phyloP scores from a whole-genome alignment of 192 early-diverging fungal species.

The Coemansia sp. region DNA sequence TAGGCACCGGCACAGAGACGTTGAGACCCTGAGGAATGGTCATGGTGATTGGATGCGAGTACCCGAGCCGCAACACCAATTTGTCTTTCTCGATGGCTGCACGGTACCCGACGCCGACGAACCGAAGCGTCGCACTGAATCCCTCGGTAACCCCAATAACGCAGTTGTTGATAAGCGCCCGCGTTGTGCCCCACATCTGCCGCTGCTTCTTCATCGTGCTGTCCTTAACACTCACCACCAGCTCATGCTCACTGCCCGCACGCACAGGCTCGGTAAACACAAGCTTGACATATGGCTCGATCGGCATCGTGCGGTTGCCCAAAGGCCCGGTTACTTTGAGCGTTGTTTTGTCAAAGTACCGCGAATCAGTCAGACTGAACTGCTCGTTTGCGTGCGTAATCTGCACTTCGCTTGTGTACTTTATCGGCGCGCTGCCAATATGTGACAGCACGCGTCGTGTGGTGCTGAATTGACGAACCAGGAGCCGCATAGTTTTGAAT shows the following conservation, averaged over 20 bases:
- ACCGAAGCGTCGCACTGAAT: constrained; percentile 72
- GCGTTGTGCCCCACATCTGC: constrained; percentile 96
- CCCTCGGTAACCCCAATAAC: constrained; percentile 90
- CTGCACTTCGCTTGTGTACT: constrained; percentile 70
- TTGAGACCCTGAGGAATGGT: constrained; percentile 76
- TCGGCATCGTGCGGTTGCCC: constrained; percentile 72
- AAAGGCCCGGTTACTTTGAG: constrained; percentile 78
- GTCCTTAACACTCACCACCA: constrained; percentile 59
- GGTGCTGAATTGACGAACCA: constrained; percentile 21
- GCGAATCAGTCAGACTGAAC: constrained; percentile 57
- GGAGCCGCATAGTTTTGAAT: neutral
- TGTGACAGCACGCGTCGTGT: constrained; percentile 55
- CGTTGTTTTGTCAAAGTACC: constrained; percentile 62
- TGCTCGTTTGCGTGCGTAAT: constrained; percentile 65
- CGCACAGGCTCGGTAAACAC: constrained; percentile 14
- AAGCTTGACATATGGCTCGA: constrained; percentile 77
- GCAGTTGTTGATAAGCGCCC: constrained; percentile 81
- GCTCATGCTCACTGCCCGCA: constrained; percentile 34
- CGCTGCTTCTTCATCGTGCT: constrained; percentile 68
- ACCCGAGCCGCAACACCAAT: constrained; percentile 82
- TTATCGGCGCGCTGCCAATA: constrained; percentile 77
- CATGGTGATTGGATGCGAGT: constrained; percentile 77
- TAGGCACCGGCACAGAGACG: constrained; percentile 74
- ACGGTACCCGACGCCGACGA: constrained; percentile 94
- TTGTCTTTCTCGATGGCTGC: constrained; percentile 69